Evolutionary conservation across 2,329 filamentous ascomycete species (phyloP), one percentile per base, ranked within the genome.

Genomic region (Paraphaeosphaeria minitans): DNA sequence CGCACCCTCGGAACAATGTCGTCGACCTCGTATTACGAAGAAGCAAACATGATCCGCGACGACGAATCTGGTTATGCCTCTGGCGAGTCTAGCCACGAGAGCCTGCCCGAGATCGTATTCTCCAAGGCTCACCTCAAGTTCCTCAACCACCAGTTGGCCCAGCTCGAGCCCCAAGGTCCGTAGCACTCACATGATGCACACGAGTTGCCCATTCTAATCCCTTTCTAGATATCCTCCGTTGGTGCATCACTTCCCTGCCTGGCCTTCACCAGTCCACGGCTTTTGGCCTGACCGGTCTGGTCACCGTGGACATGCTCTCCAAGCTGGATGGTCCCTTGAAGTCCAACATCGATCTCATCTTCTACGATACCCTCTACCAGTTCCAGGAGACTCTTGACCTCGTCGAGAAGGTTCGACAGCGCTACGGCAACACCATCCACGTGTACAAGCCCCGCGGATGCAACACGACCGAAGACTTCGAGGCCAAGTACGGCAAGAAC

Each of bases 221-320:
- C 12, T 29, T 47, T 39, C 46, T 41, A 84, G 94, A 97, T 65
- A 90, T 98, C 70, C 86, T 99, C 61, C 89, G 88, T 80, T 97
- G 96, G 90, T 92, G 89, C 83, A 90, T 94, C 75, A 89, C 91
- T 69, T 90, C 94, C 69, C 89, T 99, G 70, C 95, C 95, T 71
- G 90, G 90, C 75, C 87, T 98, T 46, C 97, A 76, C 65, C 81
- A 83, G 64, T 82, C 81, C 3, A 83, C 81, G 4, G 81, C 81
- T 19, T 82, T 83, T 68, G 81, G 81, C 55, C 73, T 83, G 50
- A 82, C 80, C 56, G 81, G 81, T 33, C 77, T 83, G 13, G 81
- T 82, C 16, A 82, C 82, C 75, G 71, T 84, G 77, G 71, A 88
- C 79, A 77, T 95, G 87, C 85, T 95, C 39, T 90, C 90, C 64